Evolutionary conservation across 805 yeast species (phyloP).

Genomic region (Maudiozyma saulgeensis): DNA sequence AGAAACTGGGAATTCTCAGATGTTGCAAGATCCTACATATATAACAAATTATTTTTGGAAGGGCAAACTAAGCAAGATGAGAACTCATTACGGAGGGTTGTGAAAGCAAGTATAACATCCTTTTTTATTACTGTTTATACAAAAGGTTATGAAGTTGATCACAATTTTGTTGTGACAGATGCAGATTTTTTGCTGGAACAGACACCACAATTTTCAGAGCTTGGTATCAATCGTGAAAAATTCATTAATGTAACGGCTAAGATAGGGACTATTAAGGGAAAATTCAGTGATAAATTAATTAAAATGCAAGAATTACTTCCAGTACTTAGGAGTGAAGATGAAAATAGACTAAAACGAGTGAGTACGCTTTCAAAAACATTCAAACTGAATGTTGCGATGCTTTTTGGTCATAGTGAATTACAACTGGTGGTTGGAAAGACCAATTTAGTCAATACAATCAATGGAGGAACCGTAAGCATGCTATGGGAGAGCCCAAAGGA

Average conservation of each 20-base stretch:
- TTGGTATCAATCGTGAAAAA: constrained; percentile 9
- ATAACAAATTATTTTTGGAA: constrained; percentile 40
- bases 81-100: constrained; percentile 7
- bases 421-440: constrained; percentile 12
- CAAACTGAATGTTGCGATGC: constrained; percentile 11
- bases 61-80: constrained; percentile 6
- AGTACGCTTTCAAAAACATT: constrained; percentile 6
- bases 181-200: constrained; percentile 13
- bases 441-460: constrained; percentile 8
- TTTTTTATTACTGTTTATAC: constrained; percentile 21
- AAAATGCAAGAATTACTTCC: constrained; percentile 8
- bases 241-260: constrained; percentile 16
- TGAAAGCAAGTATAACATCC: constrained; percentile 14
- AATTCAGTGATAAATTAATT: constrained; percentile 16
- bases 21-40: constrained; percentile 47
- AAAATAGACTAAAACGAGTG: neutral
- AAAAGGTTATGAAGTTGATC: constrained; percentile 17
- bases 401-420: constrained; percentile 17
- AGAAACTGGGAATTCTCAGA: constrained; percentile 83
- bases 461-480: constrained; percentile 13
- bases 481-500: constrained; percentile 17
- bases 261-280: constrained; percentile 20
- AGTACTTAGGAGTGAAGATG: constrained; percentile 1
- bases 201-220: constrained; percentile 9
- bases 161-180: constrained; percentile 17